These are phyloP conservation scores for Protomyces inouyei DNA, from an alignment of 1,139 yeast genomes.

Conservation along the genomic window DNA sequence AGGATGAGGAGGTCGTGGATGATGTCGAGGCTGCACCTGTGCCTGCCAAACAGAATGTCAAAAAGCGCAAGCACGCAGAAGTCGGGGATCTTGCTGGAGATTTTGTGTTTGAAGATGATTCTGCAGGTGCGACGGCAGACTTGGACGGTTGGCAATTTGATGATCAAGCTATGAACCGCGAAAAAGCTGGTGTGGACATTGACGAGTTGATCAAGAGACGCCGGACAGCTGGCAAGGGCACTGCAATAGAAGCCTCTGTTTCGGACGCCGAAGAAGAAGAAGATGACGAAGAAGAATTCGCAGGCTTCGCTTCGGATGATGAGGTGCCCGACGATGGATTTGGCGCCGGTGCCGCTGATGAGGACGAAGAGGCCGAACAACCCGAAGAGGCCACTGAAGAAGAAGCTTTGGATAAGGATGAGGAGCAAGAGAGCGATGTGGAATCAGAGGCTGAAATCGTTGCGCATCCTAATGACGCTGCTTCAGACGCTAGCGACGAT, in stretches of 20 bases:
- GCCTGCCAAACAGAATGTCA: not conserved
- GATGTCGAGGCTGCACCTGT: slow-evolving; percentile 6
- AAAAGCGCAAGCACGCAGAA: slow-evolving; percentile 34
- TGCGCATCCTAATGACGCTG: slow-evolving; percentile 20
- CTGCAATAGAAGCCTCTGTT: slow-evolving; percentile 43
- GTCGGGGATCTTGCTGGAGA: slow-evolving; percentile 47
- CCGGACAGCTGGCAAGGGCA: slow-evolving; percentile 17
- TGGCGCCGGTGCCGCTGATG: slow-evolving; percentile 39
- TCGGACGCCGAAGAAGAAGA: slow-evolving; percentile 42
- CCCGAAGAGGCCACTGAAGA: slow-evolving; percentile 36
- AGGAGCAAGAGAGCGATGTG: slow-evolving; percentile 37
- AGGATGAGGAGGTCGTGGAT: slow-evolving; percentile 20
- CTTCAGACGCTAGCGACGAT: slow-evolving; percentile 19
- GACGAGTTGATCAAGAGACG: slow-evolving; percentile 78
- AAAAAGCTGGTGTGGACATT: slow-evolving; percentile 56
- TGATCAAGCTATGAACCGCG: slow-evolving; percentile 43
- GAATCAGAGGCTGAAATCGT: slow-evolving; percentile 22
- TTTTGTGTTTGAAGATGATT: slow-evolving; percentile 66
- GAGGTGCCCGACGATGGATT: slow-evolving; percentile 34
- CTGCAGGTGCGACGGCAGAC: slow-evolving; percentile 58
- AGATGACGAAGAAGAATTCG: slow-evolving; percentile 43
- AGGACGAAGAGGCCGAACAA: slow-evolving; percentile 36
- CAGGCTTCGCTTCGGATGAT: slow-evolving; percentile 41
- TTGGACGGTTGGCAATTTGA: slow-evolving; percentile 81
- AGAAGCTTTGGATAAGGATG: slow-evolving; percentile 40